phyloP scores from a whole-genome alignment of 768 basidiomycete species.

The Psilocybe tampanensis region DNA sequence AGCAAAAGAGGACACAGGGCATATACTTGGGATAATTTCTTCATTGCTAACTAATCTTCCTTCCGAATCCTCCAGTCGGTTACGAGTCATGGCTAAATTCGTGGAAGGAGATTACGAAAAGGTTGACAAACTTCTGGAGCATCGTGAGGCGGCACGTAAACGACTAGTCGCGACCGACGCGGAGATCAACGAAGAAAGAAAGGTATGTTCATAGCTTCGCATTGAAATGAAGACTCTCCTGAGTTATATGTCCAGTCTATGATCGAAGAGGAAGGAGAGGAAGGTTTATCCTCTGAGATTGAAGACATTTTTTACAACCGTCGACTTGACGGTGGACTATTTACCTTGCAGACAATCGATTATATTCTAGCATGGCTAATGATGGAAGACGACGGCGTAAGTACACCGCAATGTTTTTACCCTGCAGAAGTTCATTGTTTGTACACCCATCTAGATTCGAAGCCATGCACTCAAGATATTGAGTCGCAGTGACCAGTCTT shows the following conservation, averaged over 20 bases:
- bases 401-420: conserved; percentile 26
- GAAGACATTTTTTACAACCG: conserved; percentile 85
- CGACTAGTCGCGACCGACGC: conserved; percentile 63
- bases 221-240: not conserved
- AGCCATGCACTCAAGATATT: conserved; percentile 78
- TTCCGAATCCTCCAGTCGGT: conserved; percentile 79
- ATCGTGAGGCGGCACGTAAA: conserved; percentile 68
- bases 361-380: conserved; percentile 94
- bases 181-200: conserved; percentile 70
- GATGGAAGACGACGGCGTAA: conserved; percentile 98
- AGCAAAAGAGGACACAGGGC: conserved; percentile 81
- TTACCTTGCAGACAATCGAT: conserved; percentile 88
- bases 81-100: conserved; percentile 89
- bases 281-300: conserved; percentile 58
- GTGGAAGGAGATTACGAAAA: conserved; percentile 94
- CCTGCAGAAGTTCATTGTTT: conserved; percentile 2
- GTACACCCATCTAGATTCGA: conserved; percentile 59
- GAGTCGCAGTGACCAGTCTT: conserved; percentile 65
- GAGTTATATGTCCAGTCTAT: conserved; percentile 44
- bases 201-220: conserved; percentile 39
- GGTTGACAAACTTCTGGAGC: conserved; percentile 89
- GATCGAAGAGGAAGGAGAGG: conserved; percentile 50
- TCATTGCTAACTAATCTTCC: conserved; percentile 87
- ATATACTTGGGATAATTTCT: conserved; percentile 85
- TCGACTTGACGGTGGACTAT: conserved; percentile 84